Percentiles rank a stretch among this genome's conserved stretches.
Evolutionary conservation across 2,329 filamentous ascomycete species (phyloP).

Genomic region (Pyrenophora graminea): DNA sequence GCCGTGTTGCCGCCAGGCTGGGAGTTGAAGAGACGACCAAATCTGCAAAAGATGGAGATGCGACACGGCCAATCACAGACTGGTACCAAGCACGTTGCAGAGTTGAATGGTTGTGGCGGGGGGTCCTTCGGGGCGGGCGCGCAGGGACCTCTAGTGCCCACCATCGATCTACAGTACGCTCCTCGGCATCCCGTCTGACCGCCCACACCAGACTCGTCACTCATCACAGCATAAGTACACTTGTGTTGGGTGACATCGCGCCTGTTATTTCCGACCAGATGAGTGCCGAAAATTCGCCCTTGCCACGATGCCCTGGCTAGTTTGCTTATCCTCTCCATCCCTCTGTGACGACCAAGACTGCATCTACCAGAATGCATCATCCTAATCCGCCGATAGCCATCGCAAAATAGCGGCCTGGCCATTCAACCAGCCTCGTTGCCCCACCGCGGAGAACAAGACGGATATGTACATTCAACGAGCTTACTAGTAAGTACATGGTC

Average conservation of each 20-base stretch:
- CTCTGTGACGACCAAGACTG: background rate
- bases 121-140: background rate
- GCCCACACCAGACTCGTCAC: background rate
- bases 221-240: background rate
- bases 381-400: too few relatives aligned
- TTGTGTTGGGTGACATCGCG: conserved; percentile 1
- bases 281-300: too few relatives aligned
- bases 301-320: too few relatives aligned
- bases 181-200: too few relatives aligned
- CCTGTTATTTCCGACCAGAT: background rate
- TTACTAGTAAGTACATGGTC: background rate
- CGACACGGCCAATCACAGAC: conserved; percentile 20
- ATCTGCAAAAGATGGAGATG: conserved; percentile 8
- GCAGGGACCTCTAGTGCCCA: background rate
- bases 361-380: too few relatives aligned
- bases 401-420: too few relatives aligned
- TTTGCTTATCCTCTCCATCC: background rate
- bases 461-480: too few relatives aligned
- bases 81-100: conserved; percentile 11
- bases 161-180: too few relatives aligned
- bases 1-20: conserved; percentile 6
- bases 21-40: conserved; percentile 4
- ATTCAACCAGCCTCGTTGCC: too few relatives aligned
- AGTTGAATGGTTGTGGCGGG: conserved; percentile 15
- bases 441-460: too few relatives aligned